Conservation (phyloP, 208 protist genomes). For the Lotmaria passim region DNA sequence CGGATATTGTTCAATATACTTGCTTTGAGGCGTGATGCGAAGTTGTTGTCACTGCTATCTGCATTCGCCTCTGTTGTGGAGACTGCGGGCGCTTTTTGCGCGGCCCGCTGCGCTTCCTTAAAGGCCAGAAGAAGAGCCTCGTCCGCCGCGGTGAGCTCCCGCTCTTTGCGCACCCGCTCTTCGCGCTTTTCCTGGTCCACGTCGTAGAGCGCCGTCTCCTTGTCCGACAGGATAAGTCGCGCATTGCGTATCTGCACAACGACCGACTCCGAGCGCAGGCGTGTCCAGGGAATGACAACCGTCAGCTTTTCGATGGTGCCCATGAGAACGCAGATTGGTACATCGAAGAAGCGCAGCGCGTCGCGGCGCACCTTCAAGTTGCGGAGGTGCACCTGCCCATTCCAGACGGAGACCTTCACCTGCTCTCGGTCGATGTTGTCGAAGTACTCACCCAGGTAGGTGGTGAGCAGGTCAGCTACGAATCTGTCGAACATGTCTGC, state of each 20-base stretch:
- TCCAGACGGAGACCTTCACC: constrained; percentile 86
- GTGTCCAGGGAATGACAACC: constrained; percentile 79
- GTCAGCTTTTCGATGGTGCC: constrained; percentile 75
- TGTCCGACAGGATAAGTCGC: constrained; percentile 59
- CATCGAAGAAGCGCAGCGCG: constrained; percentile 63
- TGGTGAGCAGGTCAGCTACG: constrained; percentile 72
- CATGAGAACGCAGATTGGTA: constrained; percentile 61
- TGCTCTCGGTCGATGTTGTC: constrained; percentile 84
- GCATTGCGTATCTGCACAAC: constrained; percentile 64
- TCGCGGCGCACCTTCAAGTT: constrained; percentile 68
- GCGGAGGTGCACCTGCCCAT: constrained; percentile 70
- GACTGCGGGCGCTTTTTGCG: neutral
- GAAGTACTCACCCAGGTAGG: constrained; percentile 85
- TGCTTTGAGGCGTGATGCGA: constrained; percentile 74
- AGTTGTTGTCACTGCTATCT: constrained; percentile 53
- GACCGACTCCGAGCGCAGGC: constrained; percentile 73
- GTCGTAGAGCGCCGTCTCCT: constrained; percentile 55
- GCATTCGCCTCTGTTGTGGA: neutral
- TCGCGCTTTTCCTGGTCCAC: constrained; percentile 51
- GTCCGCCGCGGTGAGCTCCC: constrained; percentile 58
- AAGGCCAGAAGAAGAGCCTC: constrained; percentile 43
- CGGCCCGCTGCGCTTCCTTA: constrained; percentile 10
- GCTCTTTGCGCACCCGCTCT: constrained; percentile 45
- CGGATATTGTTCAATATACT: constrained; percentile 84
- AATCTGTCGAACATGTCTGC: constrained; percentile 81